Base-by-base conservation (phyloP, 2,329 filamentous ascomycete genomes). In the Hypoxylon sp. region DNA sequence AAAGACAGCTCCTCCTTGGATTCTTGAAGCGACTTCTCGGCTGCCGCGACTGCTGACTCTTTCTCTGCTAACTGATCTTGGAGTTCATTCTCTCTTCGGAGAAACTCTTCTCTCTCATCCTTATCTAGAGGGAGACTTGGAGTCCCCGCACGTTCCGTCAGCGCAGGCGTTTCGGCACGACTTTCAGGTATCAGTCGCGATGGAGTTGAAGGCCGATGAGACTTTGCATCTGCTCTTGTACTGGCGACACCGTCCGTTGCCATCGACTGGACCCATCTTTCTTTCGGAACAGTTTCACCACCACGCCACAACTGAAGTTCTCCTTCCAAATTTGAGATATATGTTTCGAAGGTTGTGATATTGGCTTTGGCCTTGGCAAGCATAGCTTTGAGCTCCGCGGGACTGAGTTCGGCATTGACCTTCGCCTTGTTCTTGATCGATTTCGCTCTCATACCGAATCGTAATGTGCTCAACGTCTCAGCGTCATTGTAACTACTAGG, bases 341-440 rank as follows among this genome's bases (percentile, higher is more conserved):
- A 98, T 65, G 84, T 89, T 78, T 97, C 93, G 80, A 97, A 98
- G 14, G 90, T 94, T 22, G 92, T 93, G 72, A 96, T 91, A 79
- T 98, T 94, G 57, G 88, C 90, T 81, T 97, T 94, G 13, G 94
- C 94, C 82, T 97, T 97, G 83, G 93, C 94, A 79, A 99, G 90
- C 77, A 98, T 87, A 54, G 90, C 87, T 83, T 98, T 99, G 85
- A 99, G 90, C 81, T 99, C 96, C 11, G 94, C 90, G 50, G 96
- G 96, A 77, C 95, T 98, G 76, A 99, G 88, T 81, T 99, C 96
- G 50, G 95, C 94, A 79, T 99, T 99, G 87, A 99, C 92, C 91
- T 98, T 99, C 81, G 96, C 96, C 87, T 98, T 98, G 86, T 98
- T 98, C 91, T 98, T 98, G 85, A 99, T 99, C 0, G 94, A 93